phyloP scores from a whole-genome alignment of 2,329 filamentous ascomycete genomes.

The Epichloe baconii region DNA sequence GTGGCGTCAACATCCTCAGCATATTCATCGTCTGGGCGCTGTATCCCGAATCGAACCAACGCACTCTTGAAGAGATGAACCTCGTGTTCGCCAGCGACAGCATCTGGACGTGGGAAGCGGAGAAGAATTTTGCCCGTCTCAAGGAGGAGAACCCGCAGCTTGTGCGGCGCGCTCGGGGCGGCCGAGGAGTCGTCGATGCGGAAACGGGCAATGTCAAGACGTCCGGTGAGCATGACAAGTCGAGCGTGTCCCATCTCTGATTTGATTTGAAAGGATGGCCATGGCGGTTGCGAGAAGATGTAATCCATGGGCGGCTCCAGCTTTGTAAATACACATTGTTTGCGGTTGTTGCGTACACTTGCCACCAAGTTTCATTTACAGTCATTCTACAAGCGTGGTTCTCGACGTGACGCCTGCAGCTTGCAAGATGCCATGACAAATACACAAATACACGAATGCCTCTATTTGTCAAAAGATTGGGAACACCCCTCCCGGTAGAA shows the following conservation, averaged over 20 bases:
- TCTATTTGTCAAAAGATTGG: too few relatives aligned
- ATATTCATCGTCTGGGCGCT: slow-evolving; percentile 61
- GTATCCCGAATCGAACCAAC: slow-evolving; percentile 62
- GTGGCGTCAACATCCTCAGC: slow-evolving; percentile 48
- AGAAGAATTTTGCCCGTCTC: slow-evolving; percentile 48
- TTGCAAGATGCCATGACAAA: too few relatives aligned
- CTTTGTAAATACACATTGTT: too few relatives aligned
- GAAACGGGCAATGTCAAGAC: slow-evolving; percentile 8
- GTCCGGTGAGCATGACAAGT: slow-evolving; percentile 3
- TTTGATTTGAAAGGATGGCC: too few relatives aligned
- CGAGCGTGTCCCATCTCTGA: slow-evolving; percentile 2
- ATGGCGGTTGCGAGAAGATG: too few relatives aligned
- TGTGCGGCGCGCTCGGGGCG: slow-evolving; percentile 9
- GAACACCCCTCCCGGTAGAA: too few relatives aligned
- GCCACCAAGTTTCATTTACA: too few relatives aligned
- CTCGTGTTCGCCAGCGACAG: slow-evolving; percentile 54
- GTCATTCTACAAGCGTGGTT: too few relatives aligned
- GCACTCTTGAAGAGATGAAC: slow-evolving; percentile 65
- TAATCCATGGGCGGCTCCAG: too few relatives aligned
- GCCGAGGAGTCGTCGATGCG: slow-evolving; percentile 7
- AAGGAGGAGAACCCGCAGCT: slow-evolving; percentile 45
- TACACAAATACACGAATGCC: too few relatives aligned
- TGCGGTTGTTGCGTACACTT: too few relatives aligned
- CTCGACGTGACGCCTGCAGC: too few relatives aligned
- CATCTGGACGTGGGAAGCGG: slow-evolving; percentile 59